phyloP scores from a whole-genome alignment of 805 yeast genomes.

The Teunomyces aglyptinius region DNA sequence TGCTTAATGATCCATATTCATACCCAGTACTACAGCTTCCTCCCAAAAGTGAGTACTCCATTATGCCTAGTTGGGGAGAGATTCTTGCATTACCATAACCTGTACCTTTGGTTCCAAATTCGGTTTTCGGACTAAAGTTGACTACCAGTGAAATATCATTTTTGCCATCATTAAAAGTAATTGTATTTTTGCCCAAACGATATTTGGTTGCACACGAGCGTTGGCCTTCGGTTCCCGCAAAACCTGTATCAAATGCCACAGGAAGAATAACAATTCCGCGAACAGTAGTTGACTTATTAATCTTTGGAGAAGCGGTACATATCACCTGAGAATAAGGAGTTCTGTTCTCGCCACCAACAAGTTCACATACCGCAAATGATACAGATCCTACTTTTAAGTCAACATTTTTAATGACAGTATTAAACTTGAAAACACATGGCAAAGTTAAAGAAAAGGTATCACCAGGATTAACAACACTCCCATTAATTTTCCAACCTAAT shows the following conservation, averaged over 20 bases:
- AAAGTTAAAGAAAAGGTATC: constrained; percentile 16
- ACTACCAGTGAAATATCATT: background rate
- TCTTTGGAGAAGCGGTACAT: constrained; percentile 8
- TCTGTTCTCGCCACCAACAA: constrained; percentile 8
- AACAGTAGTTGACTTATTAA: background rate
- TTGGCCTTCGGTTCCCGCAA: constrained; percentile 9
- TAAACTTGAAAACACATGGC: constrained; percentile 15
- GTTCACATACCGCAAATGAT: constrained; percentile 20
- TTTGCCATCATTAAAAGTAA: constrained; percentile 13
- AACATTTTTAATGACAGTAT: constrained; percentile 4
- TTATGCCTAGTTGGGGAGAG: background rate
- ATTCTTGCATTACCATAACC: background rate
- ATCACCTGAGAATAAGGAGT: constrained; percentile 6
- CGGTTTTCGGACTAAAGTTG: background rate
- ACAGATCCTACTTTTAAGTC: constrained; percentile 7
- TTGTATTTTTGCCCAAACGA: constrained; percentile 17
- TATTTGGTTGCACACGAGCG: constrained; percentile 15
- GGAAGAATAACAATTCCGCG: constrained; percentile 15
- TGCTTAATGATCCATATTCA: background rate
- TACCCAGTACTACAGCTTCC: background rate
- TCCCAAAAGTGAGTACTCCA: background rate
- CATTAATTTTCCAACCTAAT: constrained; percentile 9
- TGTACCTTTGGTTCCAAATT: background rate
- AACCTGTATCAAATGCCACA: constrained; percentile 18
- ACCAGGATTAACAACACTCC: constrained; percentile 9